Conservation (phyloP, 1,284 basidiomycete genomes). For the Gymnopus androsaceus region DNA sequence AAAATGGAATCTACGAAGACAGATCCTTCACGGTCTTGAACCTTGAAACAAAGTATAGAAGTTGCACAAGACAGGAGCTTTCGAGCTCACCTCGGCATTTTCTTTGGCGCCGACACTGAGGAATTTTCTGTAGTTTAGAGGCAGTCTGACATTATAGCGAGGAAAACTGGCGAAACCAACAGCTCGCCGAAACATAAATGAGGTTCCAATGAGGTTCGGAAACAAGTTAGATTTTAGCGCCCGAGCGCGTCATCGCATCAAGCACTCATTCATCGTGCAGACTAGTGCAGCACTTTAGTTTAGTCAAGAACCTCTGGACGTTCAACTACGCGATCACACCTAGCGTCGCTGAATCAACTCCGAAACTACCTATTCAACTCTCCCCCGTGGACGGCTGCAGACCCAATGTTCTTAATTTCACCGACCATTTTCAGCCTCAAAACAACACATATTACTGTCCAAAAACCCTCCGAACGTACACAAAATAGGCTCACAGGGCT, state of each 20-base stretch:
- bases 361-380: constrained; percentile 67
- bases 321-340: constrained; percentile 65
- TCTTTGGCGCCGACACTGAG: neutral
- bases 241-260: too few relatives aligned
- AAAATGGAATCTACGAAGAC: constrained; percentile 62
- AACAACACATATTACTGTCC: constrained; percentile 55
- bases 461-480: constrained; percentile 53
- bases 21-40: constrained; percentile 37
- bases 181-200: constrained; percentile 9
- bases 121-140: neutral
- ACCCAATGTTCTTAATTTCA: constrained; percentile 16
- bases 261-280: too few relatives aligned
- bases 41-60: neutral
- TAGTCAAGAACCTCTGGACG: constrained; percentile 78
- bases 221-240: too few relatives aligned
- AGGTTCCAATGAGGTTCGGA: too few relatives aligned
- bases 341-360: constrained; percentile 64
- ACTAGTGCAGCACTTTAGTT: too few relatives aligned
- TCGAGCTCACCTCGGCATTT: neutral
- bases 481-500: constrained; percentile 65
- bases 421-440: constrained; percentile 44
- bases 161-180: neutral
- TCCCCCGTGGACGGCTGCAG: constrained; percentile 56
- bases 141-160: neutral
- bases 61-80: neutral